Base-by-base conservation (phyloP, 306 rosid genomes). In the Albizia julibrissin region DNA sequence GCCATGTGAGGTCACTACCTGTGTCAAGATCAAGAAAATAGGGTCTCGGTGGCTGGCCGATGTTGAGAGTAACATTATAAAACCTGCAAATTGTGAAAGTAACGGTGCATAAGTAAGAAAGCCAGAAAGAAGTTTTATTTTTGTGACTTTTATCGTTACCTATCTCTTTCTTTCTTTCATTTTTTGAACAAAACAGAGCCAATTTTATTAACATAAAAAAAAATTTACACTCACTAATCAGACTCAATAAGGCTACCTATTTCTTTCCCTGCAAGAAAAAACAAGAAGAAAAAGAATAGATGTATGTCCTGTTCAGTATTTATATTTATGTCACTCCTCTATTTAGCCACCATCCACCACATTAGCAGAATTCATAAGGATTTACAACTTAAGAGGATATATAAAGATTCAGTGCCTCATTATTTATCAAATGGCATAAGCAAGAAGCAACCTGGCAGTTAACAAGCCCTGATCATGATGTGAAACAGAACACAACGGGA, bases 1-100 rank as follows among this genome's bases (percentile, higher is more conserved):
- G 97, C 98, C 98, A 95, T 66, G 98, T 91, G 80, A 95, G 95
- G 87, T 95, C 98, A 81, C 98, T 95, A 19, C 98, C 98, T 0
- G 97, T 95, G 86, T 95, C 98, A 44, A 96, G 92, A 79, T 95
- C 98, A 59, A 95, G 89, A 89, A 87, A 95, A 85, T 93, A 95
- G 9, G 97, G 98, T 88, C 85, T 93, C 3, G 98, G 88, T 75
- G 98, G 98, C 71, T 89, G 87, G 9, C 98, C 98, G 33, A 95
- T 79, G 84, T 79, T 87, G 16, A 95, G 78, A 66, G 98, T 95
- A 13, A 93, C 94, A 72, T 95, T 95, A 77, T 93, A 95, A 71
- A 83, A 89, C 88, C 98, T 95, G 90, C 80, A 83, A 83, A 84
- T 50, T 21, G 44, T 16, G 50, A 62, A 78, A 58, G 78, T 58